Base-by-base conservation (phyloP, 2,329 filamentous ascomycete species). In the Aspergillus caelatus region DNA sequence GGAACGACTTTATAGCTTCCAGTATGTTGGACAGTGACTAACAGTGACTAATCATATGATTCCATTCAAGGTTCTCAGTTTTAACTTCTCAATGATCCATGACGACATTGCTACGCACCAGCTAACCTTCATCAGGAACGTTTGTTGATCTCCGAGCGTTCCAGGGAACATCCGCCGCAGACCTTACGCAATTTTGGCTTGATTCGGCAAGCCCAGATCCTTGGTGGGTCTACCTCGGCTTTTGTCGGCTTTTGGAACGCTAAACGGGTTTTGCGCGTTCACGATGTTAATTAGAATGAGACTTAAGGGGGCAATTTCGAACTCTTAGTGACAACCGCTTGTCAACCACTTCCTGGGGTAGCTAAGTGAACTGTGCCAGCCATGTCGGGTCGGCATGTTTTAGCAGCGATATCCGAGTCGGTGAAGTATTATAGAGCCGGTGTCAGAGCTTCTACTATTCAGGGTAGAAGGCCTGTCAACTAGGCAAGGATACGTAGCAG, bases 211-310 rank as follows among this genome's bases (percentile, higher is more conserved):
- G 43, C 4, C 43, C 26, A 46, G 43, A 52, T 30, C 30, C 21
- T 21, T 0, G 39, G 26, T 21, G 34, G 45, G 60, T 23, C 43
- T 4, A 41, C 16, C 21, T 59, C 46, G 57, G 54, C 7, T 55
- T 60, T 57, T 60, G 58, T 56, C 62, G 64, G 62, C 6, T 65
- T 66, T 62, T 61, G 63, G 41, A 34, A n/a, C 50, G 16, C 11
- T 28, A 16, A 28, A 6, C 56, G 61, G 61, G 5, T 10, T 56
- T 56, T 34, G 60, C 23, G 56, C 23, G 12, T 26, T 46, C 21
- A 16, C 45, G 12, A 12, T 34, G 32, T 34, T 10, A 23, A 46
- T 46, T 36, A 26, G 21, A 46, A 46, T 34, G 53, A 11, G 41
- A 10, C 8, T 21, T 8, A 43, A 21, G 19, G 19, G 19, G 21